Evolutionary conservation across 208 protist genomes (phyloP), one percentile per base, ranked within the genome.

Genomic region (Jaenimonas drosophilae): DNA sequence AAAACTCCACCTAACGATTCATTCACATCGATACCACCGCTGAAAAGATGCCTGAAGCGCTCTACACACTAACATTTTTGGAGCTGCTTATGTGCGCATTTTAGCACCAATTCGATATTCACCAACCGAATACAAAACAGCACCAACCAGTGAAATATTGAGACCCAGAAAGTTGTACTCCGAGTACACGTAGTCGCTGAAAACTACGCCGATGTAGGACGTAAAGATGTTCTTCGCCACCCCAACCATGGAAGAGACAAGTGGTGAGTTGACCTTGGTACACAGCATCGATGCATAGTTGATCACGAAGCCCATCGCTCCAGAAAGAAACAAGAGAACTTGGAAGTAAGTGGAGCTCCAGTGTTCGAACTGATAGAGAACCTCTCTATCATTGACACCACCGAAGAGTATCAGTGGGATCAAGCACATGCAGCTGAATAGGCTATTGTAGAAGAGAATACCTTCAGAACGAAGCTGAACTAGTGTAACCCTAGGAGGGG

Each of bases 201-300:
- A 72, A 3, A 77, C 11, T 59, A 73, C 64, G 11, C 77, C 77
- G 4, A 70, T 30, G 34, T 78, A 68, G 1, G 70, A 78, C 12
- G 59, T 64, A 1, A 78, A 4, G 28, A 84, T 63, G 37, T 79
- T 75, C 49, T 87, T 87, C 5, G 70, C 55, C 9, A 59, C 61
- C 28, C 78, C 78, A 12, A 77, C 73, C 17, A 93, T 71, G 21
- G 64, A 76, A 0, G 80, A 86, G 1, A 77, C 81, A 12, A 93
- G 55, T 1, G 85, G 69, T 23, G 80, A 88, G 50, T 90, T 93
- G 17, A 85, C 32, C 29, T 70, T 78, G 16, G 71, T 77, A 59
- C 85, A 93, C 16, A 85, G 52, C 57, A 86, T 76, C 9, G 69
- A 75, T 19, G 51, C 49, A 48, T 86, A 88, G 43, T 76, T 88